Evolutionary conservation across 768 basidiomycete genomes (phyloP).

Genomic region (Trametes punicea): DNA sequence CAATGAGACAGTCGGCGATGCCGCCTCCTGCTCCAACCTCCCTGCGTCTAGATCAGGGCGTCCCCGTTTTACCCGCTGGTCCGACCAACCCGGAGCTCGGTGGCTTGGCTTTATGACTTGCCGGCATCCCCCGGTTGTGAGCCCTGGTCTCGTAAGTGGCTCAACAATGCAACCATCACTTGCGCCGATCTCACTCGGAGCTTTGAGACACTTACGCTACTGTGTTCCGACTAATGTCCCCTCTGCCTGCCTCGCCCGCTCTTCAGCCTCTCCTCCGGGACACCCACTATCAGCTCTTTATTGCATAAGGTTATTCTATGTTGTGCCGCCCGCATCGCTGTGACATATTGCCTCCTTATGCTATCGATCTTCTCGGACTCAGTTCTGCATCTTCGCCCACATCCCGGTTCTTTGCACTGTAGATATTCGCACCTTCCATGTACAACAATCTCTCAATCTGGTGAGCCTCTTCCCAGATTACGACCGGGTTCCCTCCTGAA

Average conservation of each 20-base stretch:
- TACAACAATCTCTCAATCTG: slow-evolving; percentile 3
- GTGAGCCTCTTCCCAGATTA: not conserved
- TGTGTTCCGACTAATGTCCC: slow-evolving; percentile 15
- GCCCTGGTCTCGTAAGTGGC: not conserved
- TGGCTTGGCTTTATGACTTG: slow-evolving; percentile 17
- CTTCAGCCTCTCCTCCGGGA: not conserved
- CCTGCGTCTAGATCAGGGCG: slow-evolving; percentile 13
- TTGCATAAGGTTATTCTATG: slow-evolving; percentile 20
- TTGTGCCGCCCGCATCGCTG: slow-evolving; percentile 16
- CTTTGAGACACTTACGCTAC: slow-evolving; percentile 8
- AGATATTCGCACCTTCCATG: slow-evolving; percentile 13
- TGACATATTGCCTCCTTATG: slow-evolving; percentile 18
- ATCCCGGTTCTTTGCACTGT: slow-evolving; percentile 14
- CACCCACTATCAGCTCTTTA: slow-evolving; percentile 10
- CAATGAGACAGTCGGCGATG: slow-evolving; percentile 20
- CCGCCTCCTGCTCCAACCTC: slow-evolving; percentile 7
- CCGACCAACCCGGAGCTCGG: slow-evolving; percentile 16
- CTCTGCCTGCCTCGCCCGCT: not conserved
- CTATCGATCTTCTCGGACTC: slow-evolving; percentile 14
- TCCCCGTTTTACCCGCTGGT: slow-evolving; percentile 13
- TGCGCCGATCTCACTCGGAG: not conserved
- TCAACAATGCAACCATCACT: not conserved
- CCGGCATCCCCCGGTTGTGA: not conserved
- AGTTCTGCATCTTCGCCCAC: slow-evolving; percentile 3
- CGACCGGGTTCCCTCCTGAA: not conserved